phyloP scores from a whole-genome alignment of 2,329 filamentous ascomycete genomes.

The Aspergillus carbonarius region DNA sequence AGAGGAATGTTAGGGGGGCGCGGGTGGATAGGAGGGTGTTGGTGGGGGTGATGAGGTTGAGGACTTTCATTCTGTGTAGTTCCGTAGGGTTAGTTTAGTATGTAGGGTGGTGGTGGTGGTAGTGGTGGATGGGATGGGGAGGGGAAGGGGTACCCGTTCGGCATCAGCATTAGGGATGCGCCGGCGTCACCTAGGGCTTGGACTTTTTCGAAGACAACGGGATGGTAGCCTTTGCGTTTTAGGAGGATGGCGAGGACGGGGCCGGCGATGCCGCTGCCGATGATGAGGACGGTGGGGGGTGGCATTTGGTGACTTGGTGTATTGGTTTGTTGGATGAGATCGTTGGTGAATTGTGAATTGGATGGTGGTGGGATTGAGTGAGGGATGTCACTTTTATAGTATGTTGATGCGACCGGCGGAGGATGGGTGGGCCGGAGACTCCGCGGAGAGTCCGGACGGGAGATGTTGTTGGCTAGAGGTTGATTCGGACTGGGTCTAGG shows the following conservation, averaged over 20 bases:
- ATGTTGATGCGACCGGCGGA: background rate
- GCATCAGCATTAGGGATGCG: slow-evolving; percentile 5
- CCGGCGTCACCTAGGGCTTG: slow-evolving; percentile 4
- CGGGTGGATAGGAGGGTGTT: background rate
- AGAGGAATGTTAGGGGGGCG: background rate
- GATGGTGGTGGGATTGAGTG: background rate
- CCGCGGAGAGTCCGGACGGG: background rate
- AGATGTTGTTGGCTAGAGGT: background rate
- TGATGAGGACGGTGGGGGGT: background rate
- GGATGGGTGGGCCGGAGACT: background rate
- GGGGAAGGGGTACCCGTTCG: background rate
- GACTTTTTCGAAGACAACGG: slow-evolving; percentile 8
- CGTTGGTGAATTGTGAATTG: background rate
- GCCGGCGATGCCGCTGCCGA: slow-evolving; percentile 8
- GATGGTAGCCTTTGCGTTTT: slow-evolving; percentile 2
- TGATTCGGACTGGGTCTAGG: too few species aligned
- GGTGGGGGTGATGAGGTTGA: background rate
- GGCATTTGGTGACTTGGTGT: too few species aligned
- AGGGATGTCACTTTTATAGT: background rate
- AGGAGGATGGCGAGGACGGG: background rate
- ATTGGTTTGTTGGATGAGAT: too few species aligned
- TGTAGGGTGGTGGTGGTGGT: background rate
- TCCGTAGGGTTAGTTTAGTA: background rate
- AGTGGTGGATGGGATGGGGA: background rate
- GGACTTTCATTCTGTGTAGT: slow-evolving; percentile 1